phyloP scores from a whole-genome alignment of 2,329 filamentous ascomycete genomes.

The Cordyceps militaris region DNA sequence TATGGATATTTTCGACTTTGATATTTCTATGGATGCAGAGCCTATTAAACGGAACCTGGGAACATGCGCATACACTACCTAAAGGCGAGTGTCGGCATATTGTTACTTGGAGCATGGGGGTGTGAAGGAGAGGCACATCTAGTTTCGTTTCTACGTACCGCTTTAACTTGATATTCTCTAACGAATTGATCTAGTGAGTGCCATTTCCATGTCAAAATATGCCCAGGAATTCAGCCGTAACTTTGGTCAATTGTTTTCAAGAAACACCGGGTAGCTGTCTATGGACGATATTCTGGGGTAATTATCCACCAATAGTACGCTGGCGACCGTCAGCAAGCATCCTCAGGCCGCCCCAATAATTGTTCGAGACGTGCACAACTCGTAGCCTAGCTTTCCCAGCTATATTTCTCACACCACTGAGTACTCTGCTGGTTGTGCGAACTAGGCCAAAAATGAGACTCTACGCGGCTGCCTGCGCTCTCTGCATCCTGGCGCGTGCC shows the following conservation, averaged over 20 bases:
- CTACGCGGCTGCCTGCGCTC: not conserved
- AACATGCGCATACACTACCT: slow-evolving; percentile 15
- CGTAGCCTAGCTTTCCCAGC: not conserved
- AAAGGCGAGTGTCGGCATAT: too few relatives aligned
- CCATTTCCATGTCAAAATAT: too few relatives aligned
- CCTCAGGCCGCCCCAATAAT: not conserved
- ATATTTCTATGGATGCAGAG: slow-evolving; percentile 51
- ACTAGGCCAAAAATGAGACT: not conserved
- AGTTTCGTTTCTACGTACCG: too few relatives aligned
- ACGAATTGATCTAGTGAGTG: too few relatives aligned
- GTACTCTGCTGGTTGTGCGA: not conserved
- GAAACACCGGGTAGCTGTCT: not conserved
- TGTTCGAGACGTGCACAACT: not conserved
- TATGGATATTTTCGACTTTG: slow-evolving; percentile 93
- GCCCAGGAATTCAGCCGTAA: too few relatives aligned
- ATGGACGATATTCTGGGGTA: not conserved
- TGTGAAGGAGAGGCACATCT: too few relatives aligned
- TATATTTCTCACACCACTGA: not conserved
- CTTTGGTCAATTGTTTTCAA: too few relatives aligned
- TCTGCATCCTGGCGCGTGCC: not conserved
- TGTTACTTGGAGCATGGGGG: too few relatives aligned
- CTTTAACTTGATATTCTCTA: too few relatives aligned
- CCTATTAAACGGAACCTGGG: slow-evolving; percentile 18
- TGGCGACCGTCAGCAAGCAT: not conserved
- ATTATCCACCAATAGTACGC: slow-evolving; percentile 3